Conservation (phyloP, 192 early-diverging fungal genomes). For the Rhizoclosmatium sp. region DNA sequence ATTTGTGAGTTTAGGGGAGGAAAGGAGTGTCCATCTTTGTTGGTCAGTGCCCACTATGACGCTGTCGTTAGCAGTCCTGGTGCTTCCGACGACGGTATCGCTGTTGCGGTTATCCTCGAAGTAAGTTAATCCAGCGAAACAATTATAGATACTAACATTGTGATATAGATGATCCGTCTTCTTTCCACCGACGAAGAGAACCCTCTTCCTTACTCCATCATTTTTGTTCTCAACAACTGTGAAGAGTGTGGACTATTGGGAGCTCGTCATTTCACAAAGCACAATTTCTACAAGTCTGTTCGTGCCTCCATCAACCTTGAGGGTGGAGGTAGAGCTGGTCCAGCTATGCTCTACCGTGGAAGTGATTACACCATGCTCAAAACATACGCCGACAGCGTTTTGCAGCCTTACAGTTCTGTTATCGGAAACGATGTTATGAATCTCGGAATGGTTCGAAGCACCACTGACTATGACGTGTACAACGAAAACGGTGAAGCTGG, state of each 20-base stretch:
- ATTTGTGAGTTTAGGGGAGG: not conserved
- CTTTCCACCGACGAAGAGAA: not conserved
- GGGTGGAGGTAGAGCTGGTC: slow-evolving; percentile 6
- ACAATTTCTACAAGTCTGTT: not conserved
- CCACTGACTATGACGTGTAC: slow-evolving; percentile 51
- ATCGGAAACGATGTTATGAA: slow-evolving; percentile 22
- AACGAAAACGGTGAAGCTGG: slow-evolving; percentile 38
- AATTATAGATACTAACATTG: not conserved
- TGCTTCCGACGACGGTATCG: slow-evolving; percentile 57
- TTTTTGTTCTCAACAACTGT: slow-evolving; percentile 56
- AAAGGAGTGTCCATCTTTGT: slow-evolving; percentile 31
- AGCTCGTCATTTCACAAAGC: not conserved
- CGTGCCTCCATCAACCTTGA: slow-evolving; percentile 54
- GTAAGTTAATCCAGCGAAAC: not conserved
- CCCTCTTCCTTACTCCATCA: slow-evolving; percentile 35
- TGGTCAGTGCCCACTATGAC: slow-evolving; percentile 57
- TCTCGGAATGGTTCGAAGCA: slow-evolving; percentile 25
- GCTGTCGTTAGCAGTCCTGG: slow-evolving; percentile 41
- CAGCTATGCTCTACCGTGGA: slow-evolving; percentile 9
- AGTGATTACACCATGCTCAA: not conserved
- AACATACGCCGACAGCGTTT: not conserved
- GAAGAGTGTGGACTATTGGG: slow-evolving; percentile 45
- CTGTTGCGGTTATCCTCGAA: slow-evolving; percentile 48
- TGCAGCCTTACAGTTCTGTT: not conserved
- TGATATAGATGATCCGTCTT: not conserved